Percentiles rank a stretch among this genome's conserved stretches.
Evolutionary conservation across 2,329 filamentous ascomycete species (phyloP).

Genomic region (Aspergillus brunneoviolaceus): DNA sequence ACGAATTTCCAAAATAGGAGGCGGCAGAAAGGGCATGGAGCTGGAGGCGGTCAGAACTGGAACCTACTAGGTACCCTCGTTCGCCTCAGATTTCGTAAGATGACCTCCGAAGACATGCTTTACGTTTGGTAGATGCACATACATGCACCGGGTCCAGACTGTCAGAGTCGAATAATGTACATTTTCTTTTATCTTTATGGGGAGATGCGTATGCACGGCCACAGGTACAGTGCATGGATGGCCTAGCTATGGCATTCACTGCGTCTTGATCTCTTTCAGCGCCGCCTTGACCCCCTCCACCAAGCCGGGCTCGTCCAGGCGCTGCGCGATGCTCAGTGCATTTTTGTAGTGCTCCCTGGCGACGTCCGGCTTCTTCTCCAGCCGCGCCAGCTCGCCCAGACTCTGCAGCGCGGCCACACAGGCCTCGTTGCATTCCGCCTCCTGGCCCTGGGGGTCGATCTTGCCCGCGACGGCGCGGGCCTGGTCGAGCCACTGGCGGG

Average conservation of each 20-base stretch:
- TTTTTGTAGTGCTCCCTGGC: slow-evolving; percentile 70
- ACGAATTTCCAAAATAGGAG: no score
- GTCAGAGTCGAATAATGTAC: no score
- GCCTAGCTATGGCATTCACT: not conserved
- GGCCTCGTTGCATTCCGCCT: slow-evolving; percentile 76
- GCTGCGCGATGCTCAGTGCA: slow-evolving; percentile 50
- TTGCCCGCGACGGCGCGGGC: slow-evolving; percentile 66
- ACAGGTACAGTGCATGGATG: no score
- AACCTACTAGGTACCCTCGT: no score
- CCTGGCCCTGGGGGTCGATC: slow-evolving; percentile 65
- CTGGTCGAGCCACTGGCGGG: slow-evolving; percentile 75
- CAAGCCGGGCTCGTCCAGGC: not conserved
- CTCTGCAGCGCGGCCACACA: slow-evolving; percentile 85
- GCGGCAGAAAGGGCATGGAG: no score
- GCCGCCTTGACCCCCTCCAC: not conserved
- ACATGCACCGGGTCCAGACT: no score
- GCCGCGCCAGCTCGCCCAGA: slow-evolving; percentile 77
- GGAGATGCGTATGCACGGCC: no score
- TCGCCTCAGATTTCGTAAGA: no score
- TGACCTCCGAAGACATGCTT: no score
- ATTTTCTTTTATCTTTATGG: no score
- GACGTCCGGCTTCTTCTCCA: slow-evolving; percentile 64
- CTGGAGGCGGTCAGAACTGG: no score
- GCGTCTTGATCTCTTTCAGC: not conserved
- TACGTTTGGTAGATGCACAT: no score